Base-by-base conservation (phyloP, 2,329 filamentous ascomycete species). In the Ophiocordyceps camponoti-floridani region DNA sequence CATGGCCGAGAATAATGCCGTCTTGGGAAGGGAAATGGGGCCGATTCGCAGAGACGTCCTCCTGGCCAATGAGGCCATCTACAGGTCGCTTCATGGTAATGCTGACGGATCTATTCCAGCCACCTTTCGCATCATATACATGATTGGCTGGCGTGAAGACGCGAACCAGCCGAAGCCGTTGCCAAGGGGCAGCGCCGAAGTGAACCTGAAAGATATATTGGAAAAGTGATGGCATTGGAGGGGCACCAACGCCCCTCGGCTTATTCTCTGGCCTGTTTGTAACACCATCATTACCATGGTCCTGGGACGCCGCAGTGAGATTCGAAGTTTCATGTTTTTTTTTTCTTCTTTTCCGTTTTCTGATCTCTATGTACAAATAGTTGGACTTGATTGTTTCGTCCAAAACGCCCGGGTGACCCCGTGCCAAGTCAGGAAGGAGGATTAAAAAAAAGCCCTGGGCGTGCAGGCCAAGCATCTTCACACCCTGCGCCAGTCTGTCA, bases 91-190 rank as follows among this genome's bases (percentile, higher is more conserved):
- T 46, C 87, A 98, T 61, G 88, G 84, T 16, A 87, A 93, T 54
- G 73, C 79, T 40, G 82, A 84, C 54, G 82, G 75, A 18, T 75
- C 67, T 1, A 70, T 91, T 49, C 91, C 91, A 1, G 91, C 91
- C 1, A 98, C 91, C 0, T 98, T 95, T 58, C 75, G 91, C 52
- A 73, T 94, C 53, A 95, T 98, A 49, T 94, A 91, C 62, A 95
- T 96, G 88, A 98, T 98, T 62, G 91, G 91, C 0, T 98, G 91
- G 91, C 93, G 89, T 58, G 84, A 88, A 52, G 81, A 84, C 2
- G 72, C 74, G 28, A 75, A 79, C 44, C 88, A 96, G 63, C 70
- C 80, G 2, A 70, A 89, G 62, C 88, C 91, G 5, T 64, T 96
- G 47, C 65, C 80, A 51, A 75, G 91, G 52, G 91, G 91, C 0